Percentiles rank a stretch among this genome's conserved stretches.
Conservation (phyloP, 2,329 filamentous ascomycete genomes). For the Aureobasidium sp. region DNA sequence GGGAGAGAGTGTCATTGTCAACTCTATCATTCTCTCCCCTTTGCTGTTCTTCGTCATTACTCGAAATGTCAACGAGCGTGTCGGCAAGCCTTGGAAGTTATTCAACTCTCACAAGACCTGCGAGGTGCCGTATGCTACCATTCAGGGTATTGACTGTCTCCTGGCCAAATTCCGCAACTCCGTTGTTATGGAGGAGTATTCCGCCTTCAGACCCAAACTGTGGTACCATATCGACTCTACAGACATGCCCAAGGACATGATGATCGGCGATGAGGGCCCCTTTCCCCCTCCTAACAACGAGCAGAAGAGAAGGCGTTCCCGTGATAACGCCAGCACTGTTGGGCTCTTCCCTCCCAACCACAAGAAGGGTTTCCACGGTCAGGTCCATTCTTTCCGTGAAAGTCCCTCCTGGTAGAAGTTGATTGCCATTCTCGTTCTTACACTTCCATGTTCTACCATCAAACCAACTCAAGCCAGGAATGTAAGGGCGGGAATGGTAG, state of each 20-base stretch:
- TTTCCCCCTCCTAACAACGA: conserved; percentile 78
- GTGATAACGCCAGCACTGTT: conserved; percentile 78
- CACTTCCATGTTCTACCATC: too few relatives aligned
- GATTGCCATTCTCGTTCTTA: too few relatives aligned
- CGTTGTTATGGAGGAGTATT: conserved; percentile 83
- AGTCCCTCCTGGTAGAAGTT: too few relatives aligned
- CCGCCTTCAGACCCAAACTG: conserved; percentile 71
- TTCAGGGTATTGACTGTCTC: conserved; percentile 85
- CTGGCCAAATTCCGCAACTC: conserved; percentile 95
- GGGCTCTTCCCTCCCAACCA: conserved; percentile 75
- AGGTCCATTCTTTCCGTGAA: conserved; percentile 65
- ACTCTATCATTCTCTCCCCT: too few relatives aligned
- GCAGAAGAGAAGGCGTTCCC: conserved; percentile 79
- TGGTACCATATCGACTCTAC: conserved; percentile 32
- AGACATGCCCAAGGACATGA: conserved; percentile 30
- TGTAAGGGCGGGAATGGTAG: not conserved
- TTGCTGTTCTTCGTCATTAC: too few relatives aligned
- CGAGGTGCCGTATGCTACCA: conserved; percentile 92
- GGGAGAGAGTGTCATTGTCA: too few relatives aligned
- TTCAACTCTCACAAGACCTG: conserved; percentile 79
- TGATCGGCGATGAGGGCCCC: conserved; percentile 60
- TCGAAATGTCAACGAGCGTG: conserved; percentile 16
- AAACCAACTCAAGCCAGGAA: not conserved
- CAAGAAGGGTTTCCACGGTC: conserved; percentile 58
- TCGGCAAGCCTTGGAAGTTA: conserved; percentile 54